Evolutionary conservation across 2,329 filamentous ascomycete species (phyloP).

Genomic region (Aureobasidium namibiae): DNA sequence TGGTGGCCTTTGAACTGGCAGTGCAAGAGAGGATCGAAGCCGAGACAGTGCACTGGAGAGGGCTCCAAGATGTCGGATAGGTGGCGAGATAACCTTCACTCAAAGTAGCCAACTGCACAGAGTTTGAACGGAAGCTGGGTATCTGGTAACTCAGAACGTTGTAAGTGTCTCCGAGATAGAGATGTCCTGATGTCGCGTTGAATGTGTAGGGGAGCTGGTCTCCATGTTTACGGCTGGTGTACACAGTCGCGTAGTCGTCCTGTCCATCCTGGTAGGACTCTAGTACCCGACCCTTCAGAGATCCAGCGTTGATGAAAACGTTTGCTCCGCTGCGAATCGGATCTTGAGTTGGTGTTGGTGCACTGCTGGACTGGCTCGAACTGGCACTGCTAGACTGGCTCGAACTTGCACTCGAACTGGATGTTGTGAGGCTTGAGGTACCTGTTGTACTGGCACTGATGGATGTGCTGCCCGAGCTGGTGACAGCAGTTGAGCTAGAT

Average conservation of each 20-base stretch:
- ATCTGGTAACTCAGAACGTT: neutral
- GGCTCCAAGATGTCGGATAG: neutral
- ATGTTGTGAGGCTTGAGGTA: neutral
- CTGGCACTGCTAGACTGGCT: neutral
- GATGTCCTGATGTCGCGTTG: neutral
- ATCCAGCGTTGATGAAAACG: neutral
- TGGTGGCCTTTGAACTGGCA: neutral
- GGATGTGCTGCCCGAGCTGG: neutral
- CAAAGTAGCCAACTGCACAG: neutral
- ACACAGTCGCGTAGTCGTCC: neutral
- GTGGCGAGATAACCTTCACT: neutral
- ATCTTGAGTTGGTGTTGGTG: neutral
- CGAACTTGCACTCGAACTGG: neutral
- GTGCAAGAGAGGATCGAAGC: neutral
- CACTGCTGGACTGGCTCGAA: neutral
- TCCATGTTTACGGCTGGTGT: neutral
- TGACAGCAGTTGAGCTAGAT: neutral
- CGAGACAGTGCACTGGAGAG: neutral
- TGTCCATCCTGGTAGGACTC: neutral
- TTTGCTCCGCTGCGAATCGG: neutral
- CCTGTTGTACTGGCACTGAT: neutral
- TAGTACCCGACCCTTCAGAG: neutral
- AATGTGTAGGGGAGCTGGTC: neutral
- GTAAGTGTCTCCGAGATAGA: neutral
- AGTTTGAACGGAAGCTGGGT: neutral